Base-by-base conservation (phyloP, 2,329 filamentous ascomycete species). In the Apiospora koreana region DNA sequence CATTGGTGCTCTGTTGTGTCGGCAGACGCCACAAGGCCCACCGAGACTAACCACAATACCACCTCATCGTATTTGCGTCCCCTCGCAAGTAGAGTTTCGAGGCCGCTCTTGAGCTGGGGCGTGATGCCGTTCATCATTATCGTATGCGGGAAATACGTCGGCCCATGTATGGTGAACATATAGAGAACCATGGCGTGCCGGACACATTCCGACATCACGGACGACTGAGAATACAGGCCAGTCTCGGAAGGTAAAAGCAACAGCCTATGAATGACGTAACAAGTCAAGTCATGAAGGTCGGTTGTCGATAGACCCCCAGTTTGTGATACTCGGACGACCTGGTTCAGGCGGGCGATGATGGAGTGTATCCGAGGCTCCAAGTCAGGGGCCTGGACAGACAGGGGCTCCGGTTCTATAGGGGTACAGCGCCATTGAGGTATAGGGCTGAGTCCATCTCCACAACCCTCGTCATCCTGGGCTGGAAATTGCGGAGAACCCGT, bases 61-160 rank as follows among this genome's bases (percentile, higher is more conserved):
- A 62, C 28, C 54, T 62, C 54, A 21, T 62, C 54, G 21, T 38
- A 14, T 38, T 38, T 38, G 31, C 54, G 54, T 9, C 31, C 54
- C 21, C 8, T 62, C 69, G 43, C 77, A 75, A 2, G 86, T 68
- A 0, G 79, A 77, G 35, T 70, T 73, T 25, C 76, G 6, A 86
- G 76, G 35, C 81, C 72, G 1, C 70, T 41, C 28, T 75, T 77
- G 18, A 86, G 76, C 25, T 74, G 78, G 2, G 70, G 38, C 16
- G 83, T 72, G 1, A 85, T 77, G 0, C 72, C 76, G 64, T 80
- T 79, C 4, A 80, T 71, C 14, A 87, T 78, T 12, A 78, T 79
- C 0, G 78, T 80, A 71, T 89, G 87, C 1, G 86, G 85, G 71
- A 86, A 89, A 73, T 89, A 89, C 10, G 86, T 87, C 38, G 86